Percentiles rank a stretch among this genome's conserved stretches.
These are phyloP conservation scores for Russula sp. DNA, from an alignment of 768 basidiomycete species.

Conservation along the genomic window DNA sequence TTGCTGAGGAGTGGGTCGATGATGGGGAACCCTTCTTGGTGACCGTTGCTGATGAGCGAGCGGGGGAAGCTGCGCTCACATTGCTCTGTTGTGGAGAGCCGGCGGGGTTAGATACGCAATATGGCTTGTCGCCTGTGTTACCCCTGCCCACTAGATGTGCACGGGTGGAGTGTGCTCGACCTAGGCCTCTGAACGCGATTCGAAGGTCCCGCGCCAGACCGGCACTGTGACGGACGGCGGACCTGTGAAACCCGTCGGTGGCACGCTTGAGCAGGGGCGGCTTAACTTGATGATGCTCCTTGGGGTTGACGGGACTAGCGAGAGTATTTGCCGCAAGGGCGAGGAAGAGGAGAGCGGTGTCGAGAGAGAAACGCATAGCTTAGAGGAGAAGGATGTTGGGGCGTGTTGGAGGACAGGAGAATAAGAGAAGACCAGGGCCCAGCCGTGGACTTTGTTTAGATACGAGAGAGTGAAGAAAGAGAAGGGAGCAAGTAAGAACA, in stretches of 20 bases:
- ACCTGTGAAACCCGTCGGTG: conserved; percentile 42
- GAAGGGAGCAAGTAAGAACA: neutral
- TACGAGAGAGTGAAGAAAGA: neutral
- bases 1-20: conserved; percentile 19
- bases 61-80: neutral
- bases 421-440: conserved; percentile 20
- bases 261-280: conserved; percentile 35
- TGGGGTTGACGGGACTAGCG: conserved; percentile 26
- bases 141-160: neutral
- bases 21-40: conserved; percentile 14
- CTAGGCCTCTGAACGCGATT: conserved; percentile 49
- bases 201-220: conserved; percentile 64
- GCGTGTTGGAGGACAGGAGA: conserved; percentile 1
- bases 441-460: conserved; percentile 14
- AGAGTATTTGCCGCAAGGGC: conserved; percentile 29
- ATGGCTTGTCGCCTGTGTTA: conserved; percentile 18
- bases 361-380: conserved; percentile 25
- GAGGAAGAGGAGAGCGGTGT: conserved; percentile 24
- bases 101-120: conserved; percentile 19
- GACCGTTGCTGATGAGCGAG: neutral
- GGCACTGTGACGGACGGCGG: conserved; percentile 51
- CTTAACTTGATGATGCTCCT: conserved; percentile 20
- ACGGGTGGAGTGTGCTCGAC: conserved; percentile 27
- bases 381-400: neutral
- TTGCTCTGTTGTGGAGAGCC: neutral